Base-by-base conservation (phyloP, 2,329 filamentous ascomycete genomes). In the Ciborinia camelliae region DNA sequence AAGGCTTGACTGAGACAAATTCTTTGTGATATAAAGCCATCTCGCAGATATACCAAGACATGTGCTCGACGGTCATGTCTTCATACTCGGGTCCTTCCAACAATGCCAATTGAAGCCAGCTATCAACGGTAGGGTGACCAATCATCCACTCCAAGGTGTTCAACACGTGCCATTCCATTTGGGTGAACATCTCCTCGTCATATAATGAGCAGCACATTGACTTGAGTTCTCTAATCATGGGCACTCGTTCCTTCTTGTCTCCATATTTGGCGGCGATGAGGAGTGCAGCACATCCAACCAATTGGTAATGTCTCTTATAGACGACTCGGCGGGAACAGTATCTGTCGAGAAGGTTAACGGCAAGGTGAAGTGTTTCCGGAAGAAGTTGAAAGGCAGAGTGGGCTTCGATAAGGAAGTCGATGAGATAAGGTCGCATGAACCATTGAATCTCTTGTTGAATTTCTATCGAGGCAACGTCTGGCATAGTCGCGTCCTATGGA, bases 141-240 rank as follows among this genome's bases (percentile, higher is more conserved):
- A 99, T 90, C 71, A 89, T 87, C 95, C 95, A 99, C 76, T 96
- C 92, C 66, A 99, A 85, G 1, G 95, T 99, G 80, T 97, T 96
- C 72, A 99, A 85, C 45, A 99, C 94, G 77, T 99, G 95, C 93
- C 96, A 98, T 81, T 99, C 95, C 95, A 99, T 99, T 79, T 99
- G 95, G 14, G 93, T 94, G 80, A 99, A 99, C 95, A 99, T 99
- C 80, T 97, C 94, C 58, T 97, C 92, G 74, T 99, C 95, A 79
- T 99, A 99, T 47, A 98, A 85, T 45, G 91, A 93, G 80, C 95
- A 98, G 84, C 95, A 99, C 95, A 99, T 98, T 71, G 94, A 96
- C 84, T 97, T 97, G 70, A 99, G 83, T 77, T 99, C 95, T 76
- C 92, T 88, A 76, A 99, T 96, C 70, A 96, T 95, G 5, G 95